These are phyloP conservation scores for Paraglomus brasilianum DNA, from an alignment of 192 early-diverging fungal genomes.

Conservation along the genomic window DNA sequence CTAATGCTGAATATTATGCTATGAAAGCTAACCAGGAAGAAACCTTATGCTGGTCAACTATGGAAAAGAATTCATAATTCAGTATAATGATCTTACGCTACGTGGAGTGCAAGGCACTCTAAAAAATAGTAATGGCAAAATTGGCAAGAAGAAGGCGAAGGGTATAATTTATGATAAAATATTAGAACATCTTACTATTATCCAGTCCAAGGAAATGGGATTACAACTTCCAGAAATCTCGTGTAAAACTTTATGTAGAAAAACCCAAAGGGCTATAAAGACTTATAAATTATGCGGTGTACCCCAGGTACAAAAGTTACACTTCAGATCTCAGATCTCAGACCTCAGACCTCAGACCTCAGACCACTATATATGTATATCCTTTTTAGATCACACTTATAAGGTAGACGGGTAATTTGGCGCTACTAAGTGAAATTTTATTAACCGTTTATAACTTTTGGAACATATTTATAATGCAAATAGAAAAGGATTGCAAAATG, in stretches of 20 bases:
- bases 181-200: conserved; percentile 23
- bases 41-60: conserved; percentile 9
- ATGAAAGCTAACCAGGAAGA: conserved; percentile 18
- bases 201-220: conserved; percentile 13
- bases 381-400: too few species aligned
- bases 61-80: conserved; percentile 23
- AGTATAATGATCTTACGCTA: conserved; percentile 26
- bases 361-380: too few species aligned
- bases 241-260: conserved; percentile 16
- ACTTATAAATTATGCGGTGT: conserved; percentile 23
- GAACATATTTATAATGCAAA: too few species aligned
- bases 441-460: too few species aligned
- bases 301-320: too few species aligned
- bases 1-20: conserved; percentile 23
- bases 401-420: too few species aligned
- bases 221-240: conserved; percentile 23
- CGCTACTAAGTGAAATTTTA: too few species aligned
- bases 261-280: conserved; percentile 16
- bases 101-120: too few species aligned
- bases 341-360: too few species aligned
- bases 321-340: too few species aligned
- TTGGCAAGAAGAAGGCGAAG: conserved; percentile 11
- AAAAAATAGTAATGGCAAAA: conserved; percentile 19
- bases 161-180: conserved; percentile 28
- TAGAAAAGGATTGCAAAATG: too few species aligned